These are phyloP conservation scores for Candida nemodendra DNA, from an alignment of 805 yeast species.

Conservation along the genomic window DNA sequence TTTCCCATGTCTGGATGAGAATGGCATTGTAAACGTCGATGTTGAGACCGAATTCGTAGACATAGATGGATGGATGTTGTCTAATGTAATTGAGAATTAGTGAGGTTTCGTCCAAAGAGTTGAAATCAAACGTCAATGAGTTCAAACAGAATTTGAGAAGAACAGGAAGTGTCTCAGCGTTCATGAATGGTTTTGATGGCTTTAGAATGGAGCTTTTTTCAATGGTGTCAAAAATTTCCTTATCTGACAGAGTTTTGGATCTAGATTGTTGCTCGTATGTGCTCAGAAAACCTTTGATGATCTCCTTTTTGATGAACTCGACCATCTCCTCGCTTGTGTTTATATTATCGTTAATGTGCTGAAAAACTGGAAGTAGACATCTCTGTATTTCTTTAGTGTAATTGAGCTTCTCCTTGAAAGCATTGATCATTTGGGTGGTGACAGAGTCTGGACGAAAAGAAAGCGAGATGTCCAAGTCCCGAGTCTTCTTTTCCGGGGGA, in stretches of 20 bases:
- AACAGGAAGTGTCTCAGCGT: slow-evolving; percentile 26
- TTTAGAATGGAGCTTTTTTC: slow-evolving; percentile 5
- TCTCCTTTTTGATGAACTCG: slow-evolving; percentile 17
- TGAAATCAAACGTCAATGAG: slow-evolving; percentile 32
- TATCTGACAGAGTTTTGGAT: neutral
- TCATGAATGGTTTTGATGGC: slow-evolving; percentile 25
- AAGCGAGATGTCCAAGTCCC: neutral
- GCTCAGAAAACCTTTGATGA: slow-evolving; percentile 21
- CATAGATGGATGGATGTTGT: slow-evolving; percentile 26
- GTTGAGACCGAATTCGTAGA: slow-evolving; percentile 33
- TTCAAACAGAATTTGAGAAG: slow-evolving; percentile 27
- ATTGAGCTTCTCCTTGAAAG: slow-evolving; percentile 9
- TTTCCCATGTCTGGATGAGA: slow-evolving; percentile 27
- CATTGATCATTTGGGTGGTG: slow-evolving; percentile 5
- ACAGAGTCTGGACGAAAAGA: slow-evolving; percentile 7
- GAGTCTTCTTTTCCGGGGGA: slow-evolving; percentile 1
- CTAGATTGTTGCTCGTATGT: slow-evolving; percentile 3
- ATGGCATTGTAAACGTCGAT: slow-evolving; percentile 31
- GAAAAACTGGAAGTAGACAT: slow-evolving; percentile 21
- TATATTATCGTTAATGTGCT: slow-evolving; percentile 22
- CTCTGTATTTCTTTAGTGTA: slow-evolving; percentile 11
- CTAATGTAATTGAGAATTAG: slow-evolving; percentile 24
- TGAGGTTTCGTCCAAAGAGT: slow-evolving; percentile 27
- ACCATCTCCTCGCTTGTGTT: slow-evolving; percentile 20
- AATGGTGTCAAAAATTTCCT: slow-evolving; percentile 8